phyloP scores from a whole-genome alignment of 805 yeast genomes.

The Monosporozyma solicola region DNA sequence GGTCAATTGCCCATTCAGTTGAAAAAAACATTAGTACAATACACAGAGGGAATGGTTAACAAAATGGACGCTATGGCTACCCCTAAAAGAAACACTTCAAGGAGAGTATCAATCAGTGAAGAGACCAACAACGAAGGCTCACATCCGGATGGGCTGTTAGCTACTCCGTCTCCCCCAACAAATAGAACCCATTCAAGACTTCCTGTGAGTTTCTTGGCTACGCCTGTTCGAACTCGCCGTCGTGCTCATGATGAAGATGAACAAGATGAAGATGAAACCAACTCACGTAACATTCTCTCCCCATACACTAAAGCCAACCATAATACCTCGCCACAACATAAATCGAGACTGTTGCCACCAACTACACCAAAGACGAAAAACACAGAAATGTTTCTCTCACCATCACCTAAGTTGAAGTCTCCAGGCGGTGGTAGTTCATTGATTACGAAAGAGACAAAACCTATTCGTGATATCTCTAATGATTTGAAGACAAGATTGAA shows the following conservation, averaged over 20 bases:
- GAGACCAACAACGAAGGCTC: background rate
- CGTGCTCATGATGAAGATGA: background rate
- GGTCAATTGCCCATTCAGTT: no score
- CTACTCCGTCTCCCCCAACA: constrained; percentile 23
- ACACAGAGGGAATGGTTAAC: background rate
- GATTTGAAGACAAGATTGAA: constrained; percentile 34
- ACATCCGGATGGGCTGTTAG: constrained; percentile 6
- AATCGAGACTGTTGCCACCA: constrained; percentile 18
- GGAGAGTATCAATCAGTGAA: background rate
- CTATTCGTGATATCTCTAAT: constrained; percentile 34
- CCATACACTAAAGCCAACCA: constrained; percentile 3
- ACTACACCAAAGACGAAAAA: constrained; percentile 28
- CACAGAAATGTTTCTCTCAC: constrained; percentile 26
- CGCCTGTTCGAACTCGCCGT: constrained; percentile 15
- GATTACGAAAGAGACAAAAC: constrained; percentile 17
- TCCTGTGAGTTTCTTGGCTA: constrained; percentile 14
- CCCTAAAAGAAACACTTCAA: constrained; percentile 2
- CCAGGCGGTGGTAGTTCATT: constrained; percentile 11
- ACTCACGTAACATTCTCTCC: background rate
- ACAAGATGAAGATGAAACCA: background rate
- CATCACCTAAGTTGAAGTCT: constrained; percentile 26
- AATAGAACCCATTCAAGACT: constrained; percentile 12
- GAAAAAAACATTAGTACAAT: no score
- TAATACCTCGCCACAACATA: background rate
- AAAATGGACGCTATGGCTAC: constrained; percentile 1